A percentile compares a stretch with the other conserved stretches of the same genome.
These are phyloP conservation scores for Hirschfeldia incana DNA, from an alignment of 345 rosid genomes.

Conservation along the genomic window DNA sequence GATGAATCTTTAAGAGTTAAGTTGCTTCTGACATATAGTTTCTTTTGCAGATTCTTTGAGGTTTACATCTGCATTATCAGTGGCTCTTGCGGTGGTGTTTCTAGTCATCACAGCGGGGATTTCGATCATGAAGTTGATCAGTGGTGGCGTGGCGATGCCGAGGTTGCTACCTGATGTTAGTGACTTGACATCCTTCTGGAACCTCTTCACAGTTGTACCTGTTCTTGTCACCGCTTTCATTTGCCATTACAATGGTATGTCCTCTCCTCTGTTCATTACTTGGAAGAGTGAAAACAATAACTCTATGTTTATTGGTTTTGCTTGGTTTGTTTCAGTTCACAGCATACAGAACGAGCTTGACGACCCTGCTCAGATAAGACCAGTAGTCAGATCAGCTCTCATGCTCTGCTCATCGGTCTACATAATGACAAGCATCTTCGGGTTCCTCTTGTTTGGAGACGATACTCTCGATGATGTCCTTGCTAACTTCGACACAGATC, in stretches of 20 bases:
- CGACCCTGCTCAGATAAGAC: conserved; percentile 63
- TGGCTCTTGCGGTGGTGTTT: conserved; percentile 78
- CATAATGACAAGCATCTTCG: conserved; percentile 73
- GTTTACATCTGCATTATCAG: conserved; percentile 80
- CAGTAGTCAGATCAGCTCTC: conserved; percentile 73
- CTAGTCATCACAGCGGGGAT: conserved; percentile 78
- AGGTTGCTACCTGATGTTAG: conserved; percentile 71
- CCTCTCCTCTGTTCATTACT: not conserved
- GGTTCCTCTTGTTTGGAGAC: conserved; percentile 83
- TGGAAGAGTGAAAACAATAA: not conserved
- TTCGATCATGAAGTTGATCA: conserved; percentile 57
- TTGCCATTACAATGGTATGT: conserved; percentile 83
- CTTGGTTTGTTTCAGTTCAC: conserved; percentile 61
- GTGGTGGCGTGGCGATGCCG: conserved; percentile 73
- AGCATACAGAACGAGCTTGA: conserved; percentile 82
- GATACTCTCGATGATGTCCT: not conserved
- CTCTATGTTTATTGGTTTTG: not conserved
- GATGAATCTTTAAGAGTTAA: not conserved
- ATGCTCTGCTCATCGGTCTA: conserved; percentile 77
- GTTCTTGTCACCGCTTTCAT: conserved; percentile 87
- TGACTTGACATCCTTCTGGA: conserved; percentile 72
- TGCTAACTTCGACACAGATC: not conserved
- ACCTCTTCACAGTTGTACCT: conserved; percentile 85
- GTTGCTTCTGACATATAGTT: not conserved
- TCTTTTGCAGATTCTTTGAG: conserved; percentile 77